phyloP scores from a whole-genome alignment of 331 rosid genomes.

The Arachis monticola region DNA sequence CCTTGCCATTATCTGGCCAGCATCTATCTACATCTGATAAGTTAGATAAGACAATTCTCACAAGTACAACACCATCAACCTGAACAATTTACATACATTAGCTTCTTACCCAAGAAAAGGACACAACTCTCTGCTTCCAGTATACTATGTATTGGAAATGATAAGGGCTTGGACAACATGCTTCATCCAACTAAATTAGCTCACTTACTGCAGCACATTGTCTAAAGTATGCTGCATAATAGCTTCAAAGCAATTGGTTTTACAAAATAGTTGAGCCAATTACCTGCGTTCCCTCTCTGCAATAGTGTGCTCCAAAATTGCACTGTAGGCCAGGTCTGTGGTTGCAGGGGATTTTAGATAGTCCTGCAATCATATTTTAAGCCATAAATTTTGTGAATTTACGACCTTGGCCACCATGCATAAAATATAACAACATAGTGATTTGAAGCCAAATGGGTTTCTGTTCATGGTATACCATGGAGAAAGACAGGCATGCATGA shows the following conservation, averaged over 20 bases:
- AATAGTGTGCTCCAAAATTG: conserved; percentile 93
- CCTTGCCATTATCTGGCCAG: conserved; percentile 3
- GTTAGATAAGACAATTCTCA: conserved; percentile 24
- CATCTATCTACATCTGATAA: conserved; percentile 32
- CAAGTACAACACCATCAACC: not conserved
- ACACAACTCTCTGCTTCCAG: not conserved
- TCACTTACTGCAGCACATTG: conserved; percentile 17
- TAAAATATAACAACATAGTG: conserved; percentile 28
- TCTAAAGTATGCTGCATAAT: conserved; percentile 12
- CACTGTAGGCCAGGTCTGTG: conserved; percentile 88
- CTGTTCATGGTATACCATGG: not conserved
- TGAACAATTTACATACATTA: conserved; percentile 29
- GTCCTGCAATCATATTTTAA: conserved; percentile 68
- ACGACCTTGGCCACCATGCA: conserved; percentile 26
- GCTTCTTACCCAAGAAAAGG: conserved; percentile 31
- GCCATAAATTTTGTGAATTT: conserved; percentile 39
- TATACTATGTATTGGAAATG: conserved; percentile 9
- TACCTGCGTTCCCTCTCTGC: conserved; percentile 99
- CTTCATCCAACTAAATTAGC: conserved; percentile 35
- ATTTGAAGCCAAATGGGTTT: conserved; percentile 30
- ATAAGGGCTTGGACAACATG: conserved; percentile 23
- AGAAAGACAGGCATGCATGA: not conserved
- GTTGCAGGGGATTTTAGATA: conserved; percentile 83
- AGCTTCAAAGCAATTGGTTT: conserved; percentile 16
- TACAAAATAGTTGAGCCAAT: conserved; percentile 38